Evolutionary conservation across 768 basidiomycete genomes (phyloP), one percentile per base, ranked within the genome.

Genomic region (Boletus subparvulus): DNA sequence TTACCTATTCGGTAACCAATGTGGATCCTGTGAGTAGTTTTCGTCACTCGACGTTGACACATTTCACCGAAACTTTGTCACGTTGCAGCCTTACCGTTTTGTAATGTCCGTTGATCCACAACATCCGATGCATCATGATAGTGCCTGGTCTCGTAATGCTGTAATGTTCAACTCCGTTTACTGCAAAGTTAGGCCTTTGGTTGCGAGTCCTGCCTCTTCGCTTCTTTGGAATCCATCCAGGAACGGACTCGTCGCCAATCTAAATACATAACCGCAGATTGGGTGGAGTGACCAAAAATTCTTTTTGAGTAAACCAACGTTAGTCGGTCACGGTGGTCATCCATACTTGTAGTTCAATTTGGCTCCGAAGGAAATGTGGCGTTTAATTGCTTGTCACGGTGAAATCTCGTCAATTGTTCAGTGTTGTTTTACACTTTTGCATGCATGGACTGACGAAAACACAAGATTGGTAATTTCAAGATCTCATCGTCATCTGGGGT

Each of bases 31-130:
- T 69, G 51, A 61, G 69, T 63, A 13, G 44, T 52, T 56, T 49
- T 56, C 47, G 43, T 56, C 53, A 53, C 47, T 56, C 37, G 54
- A 42, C 33, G 43, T 41, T 42, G 47, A 61, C 50, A 47, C 49
- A 26, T 51, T 43, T 61, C 43, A 54, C 63, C 30, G 19, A 50
- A 54, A 52, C 63, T 56, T 62, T 50, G 60, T 67, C 59, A 56
- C 58, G 48, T 36, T 36, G 52, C 53, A 69, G 58, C 56, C 44
- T 54, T 48, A 40, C 16, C 33, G 49, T 56, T 50, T 55, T 67
- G 52, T 69, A 69, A 69, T 65, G 37, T 60, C 67, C 61, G 69
- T 58, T 58, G 53, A 65, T 65, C 60, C 63, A 69, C 60, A 44
- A 13, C 46, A 30, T 43, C 46, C 50, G 41, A 55, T 50, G 39